Conservation (phyloP, 202 grass and related monocot genomes). For the Panicum hallii region DNA sequence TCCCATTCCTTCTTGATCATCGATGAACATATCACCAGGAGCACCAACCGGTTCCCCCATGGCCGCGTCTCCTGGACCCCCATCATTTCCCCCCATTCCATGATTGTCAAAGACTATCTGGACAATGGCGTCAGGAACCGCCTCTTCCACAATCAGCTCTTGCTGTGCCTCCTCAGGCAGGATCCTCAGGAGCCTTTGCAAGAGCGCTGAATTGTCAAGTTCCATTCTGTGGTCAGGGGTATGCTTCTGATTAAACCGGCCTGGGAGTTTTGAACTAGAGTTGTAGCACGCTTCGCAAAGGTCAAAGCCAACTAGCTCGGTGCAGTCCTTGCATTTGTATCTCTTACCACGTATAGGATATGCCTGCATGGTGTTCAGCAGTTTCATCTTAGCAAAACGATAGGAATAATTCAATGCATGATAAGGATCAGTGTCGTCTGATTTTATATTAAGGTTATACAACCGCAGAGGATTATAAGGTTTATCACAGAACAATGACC, state of each 20-base stretch:
- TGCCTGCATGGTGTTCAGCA: slow-evolving; percentile 47
- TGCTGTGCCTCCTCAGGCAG: neutral
- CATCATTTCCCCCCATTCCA: slow-evolving; percentile 4
- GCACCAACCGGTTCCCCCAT: slow-evolving; percentile 22
- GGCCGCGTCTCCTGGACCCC: slow-evolving; percentile 13
- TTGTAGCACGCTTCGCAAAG: slow-evolving; percentile 81
- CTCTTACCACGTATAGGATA: slow-evolving; percentile 81
- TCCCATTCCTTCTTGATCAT: slow-evolving; percentile 31
- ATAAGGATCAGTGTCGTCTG: neutral
- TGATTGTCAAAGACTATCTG: neutral
- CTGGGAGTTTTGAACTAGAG: slow-evolving; percentile 67
- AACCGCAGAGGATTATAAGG: neutral
- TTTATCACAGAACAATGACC: slow-evolving; percentile 16
- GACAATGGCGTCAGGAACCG: neutral
- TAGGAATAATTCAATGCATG: slow-evolving; percentile 18
- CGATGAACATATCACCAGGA: slow-evolving; percentile 23
- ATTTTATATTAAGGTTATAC: slow-evolving; percentile 17
- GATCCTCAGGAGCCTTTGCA: neutral
- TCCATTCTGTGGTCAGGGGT: slow-evolving; percentile 85
- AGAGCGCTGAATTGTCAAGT: slow-evolving; percentile 41
- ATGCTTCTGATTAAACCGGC: slow-evolving; percentile 92
- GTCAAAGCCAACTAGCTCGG: slow-evolving; percentile 72
- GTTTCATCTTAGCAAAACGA: slow-evolving; percentile 33
- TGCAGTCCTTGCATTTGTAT: slow-evolving; percentile 86
- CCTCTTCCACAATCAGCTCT: slow-evolving; percentile 12